Conservation (phyloP, 1,139 yeast species). For the Candida mesenterica region DNA sequence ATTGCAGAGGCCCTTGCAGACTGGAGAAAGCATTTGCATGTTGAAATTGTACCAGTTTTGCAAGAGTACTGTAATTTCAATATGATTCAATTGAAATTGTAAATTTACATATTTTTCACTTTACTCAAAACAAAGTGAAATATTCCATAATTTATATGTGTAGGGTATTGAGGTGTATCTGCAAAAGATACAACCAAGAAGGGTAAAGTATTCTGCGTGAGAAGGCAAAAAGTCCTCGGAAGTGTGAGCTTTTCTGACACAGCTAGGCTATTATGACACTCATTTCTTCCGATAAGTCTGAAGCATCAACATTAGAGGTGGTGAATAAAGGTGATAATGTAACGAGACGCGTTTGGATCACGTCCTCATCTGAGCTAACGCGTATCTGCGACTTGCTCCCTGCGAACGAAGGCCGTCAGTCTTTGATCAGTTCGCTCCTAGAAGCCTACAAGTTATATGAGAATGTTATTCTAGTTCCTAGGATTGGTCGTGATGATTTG, state of each 20-base stretch:
- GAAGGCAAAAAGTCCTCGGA: no score
- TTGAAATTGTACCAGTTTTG: slow-evolving; percentile 8
- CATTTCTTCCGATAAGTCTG: no score
- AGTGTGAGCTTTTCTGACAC: neutral
- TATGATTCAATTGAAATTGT: slow-evolving; percentile 1
- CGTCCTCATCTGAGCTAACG: slow-evolving; percentile 20
- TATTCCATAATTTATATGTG: no score
- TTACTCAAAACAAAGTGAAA: no score
- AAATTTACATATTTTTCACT: slow-evolving; percentile 2
- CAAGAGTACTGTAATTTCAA: slow-evolving; percentile 4
- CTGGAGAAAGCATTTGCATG: slow-evolving; percentile 19
- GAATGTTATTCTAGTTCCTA: slow-evolving; percentile 21
- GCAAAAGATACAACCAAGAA: no score
- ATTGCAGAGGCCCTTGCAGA: slow-evolving; percentile 21
- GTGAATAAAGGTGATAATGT: no score
- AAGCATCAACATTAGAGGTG: no score
- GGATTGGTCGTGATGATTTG: slow-evolving; percentile 26
- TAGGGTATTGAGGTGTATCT: no score
- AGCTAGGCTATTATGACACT: neutral
- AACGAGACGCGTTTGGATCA: slow-evolving; percentile 19
- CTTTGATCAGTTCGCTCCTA: slow-evolving; percentile 43
- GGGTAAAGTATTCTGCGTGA: no score
- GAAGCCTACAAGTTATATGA: slow-evolving; percentile 38
- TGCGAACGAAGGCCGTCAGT: slow-evolving; percentile 50
- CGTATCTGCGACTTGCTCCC: slow-evolving; percentile 46